phyloP scores from a whole-genome alignment of 2,329 filamentous ascomycete species.

The Stylonectria norvegica region DNA sequence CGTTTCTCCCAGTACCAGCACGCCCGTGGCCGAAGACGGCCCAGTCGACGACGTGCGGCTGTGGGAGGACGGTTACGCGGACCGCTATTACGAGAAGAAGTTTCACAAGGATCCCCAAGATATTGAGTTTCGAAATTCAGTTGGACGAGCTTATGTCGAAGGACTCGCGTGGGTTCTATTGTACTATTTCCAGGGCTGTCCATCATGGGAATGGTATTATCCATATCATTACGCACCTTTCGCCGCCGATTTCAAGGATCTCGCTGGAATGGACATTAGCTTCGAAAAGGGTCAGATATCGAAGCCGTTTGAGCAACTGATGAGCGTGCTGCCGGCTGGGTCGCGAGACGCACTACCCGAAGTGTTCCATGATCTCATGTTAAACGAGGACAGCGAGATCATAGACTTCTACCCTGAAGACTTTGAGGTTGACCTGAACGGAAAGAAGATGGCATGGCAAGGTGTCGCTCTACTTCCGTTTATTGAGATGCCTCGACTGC shows the following conservation, averaged over 20 bases:
- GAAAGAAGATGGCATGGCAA: conserved; percentile 98
- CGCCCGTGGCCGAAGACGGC: conserved; percentile 55
- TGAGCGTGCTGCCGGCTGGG: conserved; percentile 93
- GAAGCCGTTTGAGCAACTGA: conserved; percentile 91
- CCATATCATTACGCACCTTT: conserved; percentile 98
- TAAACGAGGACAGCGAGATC: conserved; percentile 80
- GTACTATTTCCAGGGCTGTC: conserved; percentile 98
- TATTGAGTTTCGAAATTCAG: conserved; percentile 80
- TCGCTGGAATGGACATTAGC: conserved; percentile 72
- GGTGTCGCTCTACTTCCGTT: conserved; percentile 91
- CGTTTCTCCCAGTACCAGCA: conserved; percentile 49
- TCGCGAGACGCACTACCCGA: conserved; percentile 88
- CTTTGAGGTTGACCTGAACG: conserved; percentile 90
- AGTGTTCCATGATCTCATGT: conserved; percentile 89
- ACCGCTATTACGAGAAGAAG: conserved; percentile 96
- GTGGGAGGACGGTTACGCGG: conserved; percentile 94
- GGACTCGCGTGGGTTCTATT: conserved; percentile 91
- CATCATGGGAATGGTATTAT: conserved; percentile 99
- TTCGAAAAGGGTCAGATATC: conserved; percentile 87
- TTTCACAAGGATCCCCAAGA: conserved; percentile 82
- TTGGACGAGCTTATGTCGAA: conserved; percentile 88
- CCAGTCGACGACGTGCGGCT: conserved; percentile 79
- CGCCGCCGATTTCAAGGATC: conserved; percentile 85
- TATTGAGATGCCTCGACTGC: conserved; percentile 85
- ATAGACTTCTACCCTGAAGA: conserved; percentile 97